Base-by-base conservation (phyloP, 1,284 basidiomycete genomes). In the Sparassis latifolia region DNA sequence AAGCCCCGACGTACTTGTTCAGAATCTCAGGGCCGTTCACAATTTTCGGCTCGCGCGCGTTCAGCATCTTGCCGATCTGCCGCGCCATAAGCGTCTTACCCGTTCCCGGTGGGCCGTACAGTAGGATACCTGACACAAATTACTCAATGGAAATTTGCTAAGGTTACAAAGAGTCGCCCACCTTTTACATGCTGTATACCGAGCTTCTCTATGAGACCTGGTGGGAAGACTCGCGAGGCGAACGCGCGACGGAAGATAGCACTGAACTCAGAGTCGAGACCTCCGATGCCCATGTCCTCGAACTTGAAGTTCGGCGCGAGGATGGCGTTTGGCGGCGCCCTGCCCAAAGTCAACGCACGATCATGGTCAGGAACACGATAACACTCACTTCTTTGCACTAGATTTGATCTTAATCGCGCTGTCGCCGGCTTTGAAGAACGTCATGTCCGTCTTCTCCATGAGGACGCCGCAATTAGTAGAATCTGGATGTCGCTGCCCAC, bases 261-360 rank as follows among this genome's bases (percentile, higher is more conserved):
- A 51, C 84, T 84, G 65, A 99, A 99, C 66, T 99, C 97, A 5
- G 82, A 77, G 68, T 99, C 97, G 40, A 99, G 77, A 66, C 97
- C 97, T 66, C 97, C 97, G 62, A 99, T 98, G 30, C 97, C 97
- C 96, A 99, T 99, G 68, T 99, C 97, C 66, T 97, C 92, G 59
- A 99, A 99, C 70, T 97, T 98, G 82, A 99, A 99, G 73, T 98
- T 98, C 2, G 97, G 93, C 1, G 94, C 88, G 6, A 99, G 78
- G 61, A 99, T 97, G 0, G 96, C 94, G 66, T 98, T 99, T 10
- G 94, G 84, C 3, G 93, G 85, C 0, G 92, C 83, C 62, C 91
- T 92, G 54, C 12, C 40, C 40, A 33, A 50, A 37, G 35, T 37
- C 35, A 7, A 37, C 35, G 35, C 35, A 7, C 35, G 29, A 39